phyloP scores from a whole-genome alignment of 2,329 filamentous ascomycete species.

The Fusarium pininemorale region DNA sequence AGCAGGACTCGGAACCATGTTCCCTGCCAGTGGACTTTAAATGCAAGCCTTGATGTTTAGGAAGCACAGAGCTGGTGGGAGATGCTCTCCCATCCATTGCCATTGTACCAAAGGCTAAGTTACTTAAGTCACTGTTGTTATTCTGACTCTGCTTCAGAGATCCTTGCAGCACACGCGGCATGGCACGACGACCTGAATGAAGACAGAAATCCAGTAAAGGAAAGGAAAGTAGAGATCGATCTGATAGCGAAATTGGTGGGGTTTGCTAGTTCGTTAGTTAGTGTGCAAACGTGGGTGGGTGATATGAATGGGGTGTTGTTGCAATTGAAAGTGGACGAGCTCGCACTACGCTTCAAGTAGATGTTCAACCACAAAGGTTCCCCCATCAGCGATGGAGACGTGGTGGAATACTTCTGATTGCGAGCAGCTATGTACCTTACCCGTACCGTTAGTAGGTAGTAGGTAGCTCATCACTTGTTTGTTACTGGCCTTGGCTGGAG shows the following conservation, averaged over 20 bases:
- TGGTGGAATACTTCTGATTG: conserved; percentile 3
- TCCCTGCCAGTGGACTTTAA: conserved; percentile 15
- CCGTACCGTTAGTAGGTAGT: not conserved
- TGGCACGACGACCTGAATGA: not conserved
- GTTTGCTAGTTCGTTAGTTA: not conserved
- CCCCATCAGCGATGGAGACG: not conserved
- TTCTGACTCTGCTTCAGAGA: not conserved
- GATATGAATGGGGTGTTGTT: conserved; percentile 6
- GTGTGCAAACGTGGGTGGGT: conserved; percentile 2
- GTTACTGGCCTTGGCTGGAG: not conserved
- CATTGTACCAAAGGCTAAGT: not conserved
- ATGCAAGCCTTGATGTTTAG: not conserved
- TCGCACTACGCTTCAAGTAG: conserved; percentile 17
- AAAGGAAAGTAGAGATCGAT: not conserved
- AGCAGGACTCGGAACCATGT: conserved; percentile 17
- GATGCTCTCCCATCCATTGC: not conserved
- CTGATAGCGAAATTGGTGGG: conserved; percentile 17
- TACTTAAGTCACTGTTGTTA: not conserved
- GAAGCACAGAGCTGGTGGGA: not conserved
- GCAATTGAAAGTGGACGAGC: conserved; percentile 17
- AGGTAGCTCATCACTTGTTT: not conserved
- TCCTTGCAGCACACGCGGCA: not conserved
- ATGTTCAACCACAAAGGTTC: conserved; percentile 19
- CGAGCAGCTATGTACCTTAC: not conserved
- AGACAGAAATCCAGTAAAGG: not conserved